These are phyloP conservation scores for Coccomyxa sp. DNA, from an alignment of 139 green algal species.

Conservation along the genomic window DNA sequence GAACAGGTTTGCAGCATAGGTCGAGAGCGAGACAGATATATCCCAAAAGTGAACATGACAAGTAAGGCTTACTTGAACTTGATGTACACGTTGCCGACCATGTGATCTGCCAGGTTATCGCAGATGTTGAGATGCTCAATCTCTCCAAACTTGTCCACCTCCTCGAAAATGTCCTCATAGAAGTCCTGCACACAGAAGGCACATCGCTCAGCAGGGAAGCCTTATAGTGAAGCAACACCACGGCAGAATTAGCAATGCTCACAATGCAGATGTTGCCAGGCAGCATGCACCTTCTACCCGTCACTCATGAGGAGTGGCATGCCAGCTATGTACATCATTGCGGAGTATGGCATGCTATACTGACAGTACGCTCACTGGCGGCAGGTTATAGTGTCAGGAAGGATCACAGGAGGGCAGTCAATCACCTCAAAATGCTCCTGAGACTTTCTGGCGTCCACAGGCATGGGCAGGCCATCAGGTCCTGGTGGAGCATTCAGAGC, in stretches of 20 bases:
- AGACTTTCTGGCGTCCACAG: constrained; percentile 72
- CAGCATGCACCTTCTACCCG: no score
- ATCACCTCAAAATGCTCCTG: constrained; percentile 91
- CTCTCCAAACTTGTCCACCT: constrained; percentile 88
- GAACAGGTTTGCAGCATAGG: no score
- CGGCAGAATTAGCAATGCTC: no score
- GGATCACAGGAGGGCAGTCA: no score
- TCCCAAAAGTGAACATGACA: no score
- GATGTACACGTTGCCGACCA: constrained; percentile 94
- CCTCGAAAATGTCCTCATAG: constrained; percentile 98
- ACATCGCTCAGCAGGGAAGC: not conserved
- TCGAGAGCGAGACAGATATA: no score
- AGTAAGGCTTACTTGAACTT: constrained; percentile 40
- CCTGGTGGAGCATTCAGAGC: constrained; percentile 78
- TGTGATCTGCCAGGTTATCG: constrained; percentile 97
- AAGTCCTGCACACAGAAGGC: constrained; percentile 71
- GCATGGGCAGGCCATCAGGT: constrained; percentile 75
- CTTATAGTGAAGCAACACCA: no score
- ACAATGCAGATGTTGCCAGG: no score
- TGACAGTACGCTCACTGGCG: no score
- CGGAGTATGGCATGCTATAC: no score
- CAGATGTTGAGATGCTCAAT: constrained; percentile 97
- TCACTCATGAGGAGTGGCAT: not conserved
- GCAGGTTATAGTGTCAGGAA: no score
- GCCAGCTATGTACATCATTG: no score